These are phyloP conservation scores for Phytophthora idaei DNA, from an alignment of 352 stramenopile genomes.

Conservation along the genomic window DNA sequence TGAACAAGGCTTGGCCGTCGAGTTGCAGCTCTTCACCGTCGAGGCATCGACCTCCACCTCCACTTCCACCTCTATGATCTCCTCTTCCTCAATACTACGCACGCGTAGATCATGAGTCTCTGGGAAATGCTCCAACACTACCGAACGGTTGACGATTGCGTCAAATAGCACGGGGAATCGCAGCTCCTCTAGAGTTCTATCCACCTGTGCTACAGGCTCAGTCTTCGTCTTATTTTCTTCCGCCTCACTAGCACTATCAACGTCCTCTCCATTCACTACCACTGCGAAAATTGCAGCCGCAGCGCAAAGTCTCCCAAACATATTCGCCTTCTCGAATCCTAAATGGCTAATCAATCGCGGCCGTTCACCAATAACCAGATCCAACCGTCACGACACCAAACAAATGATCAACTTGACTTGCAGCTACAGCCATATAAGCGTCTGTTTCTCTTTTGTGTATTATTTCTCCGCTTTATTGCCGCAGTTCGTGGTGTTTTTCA, in stretches of 20 bases:
- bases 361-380: conserved; percentile 23
- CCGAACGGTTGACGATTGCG: conserved; percentile 25
- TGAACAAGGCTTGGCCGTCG: conserved; percentile 9
- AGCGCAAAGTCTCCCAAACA: conserved; percentile 7
- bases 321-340: conserved; percentile 7
- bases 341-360: conserved; percentile 20
- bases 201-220: background rate
- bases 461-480: conserved; percentile 27
- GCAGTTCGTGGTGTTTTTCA: conserved; percentile 78
- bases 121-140: conserved; percentile 33
- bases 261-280: background rate
- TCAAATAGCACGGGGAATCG: conserved; percentile 44
- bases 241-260: background rate
- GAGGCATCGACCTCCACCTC: conserved; percentile 14
- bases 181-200: conserved; percentile 11
- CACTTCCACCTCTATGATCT: conserved; percentile 15
- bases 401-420: background rate
- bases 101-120: conserved; percentile 34
- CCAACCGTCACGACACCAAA: conserved; percentile 1
- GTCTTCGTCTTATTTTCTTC: background rate
- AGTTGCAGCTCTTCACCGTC: conserved; percentile 15
- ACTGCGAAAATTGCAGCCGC: conserved; percentile 7
- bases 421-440: too few species aligned
- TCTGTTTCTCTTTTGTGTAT: background rate
- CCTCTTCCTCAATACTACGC: conserved; percentile 21